Evolutionary conservation across 768 basidiomycete genomes (phyloP), one percentile per base, ranked within the genome.

Genomic region (Termitomyces bulborhizus): DNA sequence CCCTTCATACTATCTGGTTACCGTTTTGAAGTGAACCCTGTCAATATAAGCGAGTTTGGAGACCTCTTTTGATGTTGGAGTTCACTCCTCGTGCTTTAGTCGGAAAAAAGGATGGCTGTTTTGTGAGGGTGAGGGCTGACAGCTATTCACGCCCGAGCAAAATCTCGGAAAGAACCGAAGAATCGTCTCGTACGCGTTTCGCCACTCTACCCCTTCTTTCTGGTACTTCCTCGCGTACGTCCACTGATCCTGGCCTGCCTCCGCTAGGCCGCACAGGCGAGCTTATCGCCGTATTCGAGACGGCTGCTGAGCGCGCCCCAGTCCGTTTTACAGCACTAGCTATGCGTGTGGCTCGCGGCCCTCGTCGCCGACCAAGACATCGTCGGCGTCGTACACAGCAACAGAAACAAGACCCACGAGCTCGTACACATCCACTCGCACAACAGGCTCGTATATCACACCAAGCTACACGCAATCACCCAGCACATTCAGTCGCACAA

Each of bases 161-260:
- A 2, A 93, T 93, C 56, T 81, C 88, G 3, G 90, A 93, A 66
- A 79, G 77, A 45, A 90, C 87, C 1, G 90, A 93, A 69, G 82
- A 86, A 32, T 72, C 86, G 18, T 73, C 86, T 0, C 82, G 88
- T 29, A 83, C 48, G 73, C 68, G 21, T 67, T 72, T 44, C 74
- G 79, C 29, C 71, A 78, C 44, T 83, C 84, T 4, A 66, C 70
- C 70, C 2, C 68, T 78, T 27, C 63, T 77, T 34, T 67, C 70
- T 42, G 71, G 63, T 41, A 44, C 57, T 18, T 72, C 78, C 1
- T 70, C 71, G 0, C 79, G 86, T 34, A 72, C 83, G 16, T 74
- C 76, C 1, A 86, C 86, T 0, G 87, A 89, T 46, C 74, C 84
- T 2, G 71, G 68, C 9, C 66, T 73, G 40, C 77, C 75, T 45